Evolutionary conservation across 345 rosid species (phyloP).

Genomic region (Leavenworthia alabamica): DNA sequence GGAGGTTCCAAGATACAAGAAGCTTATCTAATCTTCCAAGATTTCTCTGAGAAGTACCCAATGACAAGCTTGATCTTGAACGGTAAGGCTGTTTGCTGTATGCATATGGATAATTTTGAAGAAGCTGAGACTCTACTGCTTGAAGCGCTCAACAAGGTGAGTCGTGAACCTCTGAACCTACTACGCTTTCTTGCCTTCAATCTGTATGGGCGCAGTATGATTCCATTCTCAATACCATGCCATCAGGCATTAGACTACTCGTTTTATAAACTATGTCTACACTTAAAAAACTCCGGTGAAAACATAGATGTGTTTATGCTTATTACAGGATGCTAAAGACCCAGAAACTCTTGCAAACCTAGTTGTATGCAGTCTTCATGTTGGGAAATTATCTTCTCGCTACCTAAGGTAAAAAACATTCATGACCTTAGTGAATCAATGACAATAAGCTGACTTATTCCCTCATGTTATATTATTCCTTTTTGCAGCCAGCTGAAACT

Average conservation of each 20-base stretch:
- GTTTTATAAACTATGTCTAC: too few species aligned
- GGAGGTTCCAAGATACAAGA: slow-evolving; percentile 44
- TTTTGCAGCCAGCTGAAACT: slow-evolving; percentile 83
- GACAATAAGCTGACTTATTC: too few species aligned
- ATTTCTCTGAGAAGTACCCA: slow-evolving; percentile 83
- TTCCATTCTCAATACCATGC: too few species aligned
- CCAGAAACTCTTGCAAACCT: slow-evolving; percentile 89
- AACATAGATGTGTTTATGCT: too few species aligned
- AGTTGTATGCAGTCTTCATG: slow-evolving; percentile 88
- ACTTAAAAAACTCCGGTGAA: too few species aligned
- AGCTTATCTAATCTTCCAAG: slow-evolving; percentile 92
- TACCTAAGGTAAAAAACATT: slow-evolving; percentile 87
- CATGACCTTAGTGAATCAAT: too few species aligned
- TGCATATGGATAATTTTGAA: slow-evolving; percentile 91
- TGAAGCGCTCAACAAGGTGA: slow-evolving; percentile 95
- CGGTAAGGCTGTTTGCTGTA: slow-evolving; percentile 86
- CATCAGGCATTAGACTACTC: too few species aligned
- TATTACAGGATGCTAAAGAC: slow-evolving; percentile 83
- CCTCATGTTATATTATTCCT: too few species aligned
- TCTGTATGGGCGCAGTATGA: too few species aligned
- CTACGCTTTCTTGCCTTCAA: too few species aligned
- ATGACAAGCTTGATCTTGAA: slow-evolving; percentile 83
- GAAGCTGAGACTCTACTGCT: slow-evolving; percentile 87
- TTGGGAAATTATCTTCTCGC: slow-evolving; percentile 78
- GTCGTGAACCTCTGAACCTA: too few species aligned